Base-by-base conservation (phyloP, 2,329 filamentous ascomycete species). In the Dactylonectria estremocensis region DNA sequence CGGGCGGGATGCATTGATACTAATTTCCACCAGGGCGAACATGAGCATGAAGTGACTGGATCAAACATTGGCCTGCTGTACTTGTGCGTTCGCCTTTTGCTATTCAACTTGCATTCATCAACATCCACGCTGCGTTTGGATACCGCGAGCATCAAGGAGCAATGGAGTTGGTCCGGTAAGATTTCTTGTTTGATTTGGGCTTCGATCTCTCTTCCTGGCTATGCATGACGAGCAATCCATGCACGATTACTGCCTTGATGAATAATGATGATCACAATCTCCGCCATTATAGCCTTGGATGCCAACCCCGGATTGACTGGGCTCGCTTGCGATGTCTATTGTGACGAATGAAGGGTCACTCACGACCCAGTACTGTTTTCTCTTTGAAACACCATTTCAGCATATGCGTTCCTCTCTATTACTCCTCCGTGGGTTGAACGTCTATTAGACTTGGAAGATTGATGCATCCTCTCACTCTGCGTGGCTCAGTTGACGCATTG, bases 361-460 rank as follows among this genome's bases (percentile, higher is more conserved):
- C 40, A 16, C 14, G 8, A 18, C 13, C 14, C 14, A 33, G 2
- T 14, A 11, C 20, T 40, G 14, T 14, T 46, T 37, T 28, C 16
- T 59, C n/a, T 67, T 61, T 59, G 40, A 53, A 46, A 28, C 64
- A 78, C 83, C 83, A 86, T 86, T 83, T 83, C 79, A 87, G 85
- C 85, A 87, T 87, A 86, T 87, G 77, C 85, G 83, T 85, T 85
- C 83, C 81, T 79, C 80, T 76, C 78, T 78, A 79, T 75, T 72
- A 74, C 82, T 85, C 80, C 77, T 80, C 85, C 84, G 77, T 87
- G 85, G 83, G 83, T 83, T 81, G 83, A 83, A 85, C 80, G 85
- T 83, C 85, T 87, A 87, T 84, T 83, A 83, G 79, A 81, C 80
- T 83, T 87, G 85, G 85, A 83, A 87, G 82, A 87, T 82, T 68